These are phyloP conservation scores for Fusarium pilosicola DNA, from an alignment of 2,329 filamentous ascomycete genomes.

Conservation along the genomic window DNA sequence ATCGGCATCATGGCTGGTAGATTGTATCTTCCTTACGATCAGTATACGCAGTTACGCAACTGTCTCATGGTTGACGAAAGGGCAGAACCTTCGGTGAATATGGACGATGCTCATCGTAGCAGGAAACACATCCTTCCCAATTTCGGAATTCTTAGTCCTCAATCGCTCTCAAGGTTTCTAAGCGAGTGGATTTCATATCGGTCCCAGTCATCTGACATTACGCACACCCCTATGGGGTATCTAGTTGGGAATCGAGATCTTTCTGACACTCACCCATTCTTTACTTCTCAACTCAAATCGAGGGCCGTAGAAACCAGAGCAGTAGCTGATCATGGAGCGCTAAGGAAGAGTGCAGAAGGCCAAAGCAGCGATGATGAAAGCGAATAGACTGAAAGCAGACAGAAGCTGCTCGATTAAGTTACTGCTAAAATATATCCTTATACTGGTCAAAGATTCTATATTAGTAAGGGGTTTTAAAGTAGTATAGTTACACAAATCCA, in stretches of 20 bases:
- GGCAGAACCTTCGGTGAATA: rapidly evolving
- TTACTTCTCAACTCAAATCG: not conserved
- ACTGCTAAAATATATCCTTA: no score
- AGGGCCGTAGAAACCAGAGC: not conserved
- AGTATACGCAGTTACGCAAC: not conserved
- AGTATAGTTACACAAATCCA: no score
- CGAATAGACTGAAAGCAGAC: not conserved
- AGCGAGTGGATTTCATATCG: not conserved
- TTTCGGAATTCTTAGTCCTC: not conserved
- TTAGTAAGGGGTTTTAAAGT: rapidly evolving
- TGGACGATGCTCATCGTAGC: no score
- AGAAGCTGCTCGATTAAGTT: no score
- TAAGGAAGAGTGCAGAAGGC: rapidly evolving
- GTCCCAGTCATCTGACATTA: not conserved
- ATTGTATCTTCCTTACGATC: not conserved
- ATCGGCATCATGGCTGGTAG: not conserved
- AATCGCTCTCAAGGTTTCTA: not conserved
- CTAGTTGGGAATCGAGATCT: not conserved
- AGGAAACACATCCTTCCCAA: not conserved
- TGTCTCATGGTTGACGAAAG: not conserved
- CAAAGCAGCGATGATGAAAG: not conserved
- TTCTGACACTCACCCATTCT: not conserved
- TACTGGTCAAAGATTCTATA: no score
- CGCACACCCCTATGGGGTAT: not conserved
- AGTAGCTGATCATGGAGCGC: no score